Conservation (phyloP, 2,329 filamentous ascomycete species). For the Diaporthe vaccinii region DNA sequence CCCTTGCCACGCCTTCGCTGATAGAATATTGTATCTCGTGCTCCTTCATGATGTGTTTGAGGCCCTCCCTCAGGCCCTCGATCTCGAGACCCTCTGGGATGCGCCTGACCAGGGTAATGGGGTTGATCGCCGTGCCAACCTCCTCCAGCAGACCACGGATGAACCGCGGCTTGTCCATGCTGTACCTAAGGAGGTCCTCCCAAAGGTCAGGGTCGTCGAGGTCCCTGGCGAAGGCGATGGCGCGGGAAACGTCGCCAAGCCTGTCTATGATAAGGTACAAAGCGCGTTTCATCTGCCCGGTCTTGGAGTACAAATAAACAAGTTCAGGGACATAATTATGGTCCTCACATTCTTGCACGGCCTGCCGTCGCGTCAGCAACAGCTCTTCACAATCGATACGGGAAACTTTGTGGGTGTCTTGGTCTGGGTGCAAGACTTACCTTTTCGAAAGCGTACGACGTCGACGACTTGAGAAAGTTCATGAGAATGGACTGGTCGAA, state of each 20-base stretch:
- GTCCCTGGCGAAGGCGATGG: conserved; percentile 94
- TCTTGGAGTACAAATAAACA: conserved; percentile 96
- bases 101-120: conserved; percentile 87
- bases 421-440: conserved; percentile 49
- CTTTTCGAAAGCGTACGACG: conserved; percentile 89
- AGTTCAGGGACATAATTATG: conserved; percentile 89
- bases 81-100: conserved; percentile 96
- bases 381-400: neutral
- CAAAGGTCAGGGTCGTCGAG: conserved; percentile 93
- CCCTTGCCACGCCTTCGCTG: conserved; percentile 87
- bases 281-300: conserved; percentile 91
- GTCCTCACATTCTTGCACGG: conserved; percentile 82
- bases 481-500: conserved; percentile 86
- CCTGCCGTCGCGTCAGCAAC: conserved; percentile 57
- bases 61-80: conserved; percentile 87
- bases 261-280: conserved; percentile 94
- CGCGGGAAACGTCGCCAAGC: conserved; percentile 90
- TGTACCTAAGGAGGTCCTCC: conserved; percentile 94
- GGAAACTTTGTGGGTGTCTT: neutral
- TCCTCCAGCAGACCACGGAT: conserved; percentile 93
- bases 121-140: conserved; percentile 93
- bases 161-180: conserved; percentile 97
- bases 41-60: conserved; percentile 92
- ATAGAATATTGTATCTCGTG: conserved; percentile 97
- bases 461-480: conserved; percentile 87